phyloP scores from a whole-genome alignment of 2,329 filamentous ascomycete genomes.

The Aspergillus neotritici region DNA sequence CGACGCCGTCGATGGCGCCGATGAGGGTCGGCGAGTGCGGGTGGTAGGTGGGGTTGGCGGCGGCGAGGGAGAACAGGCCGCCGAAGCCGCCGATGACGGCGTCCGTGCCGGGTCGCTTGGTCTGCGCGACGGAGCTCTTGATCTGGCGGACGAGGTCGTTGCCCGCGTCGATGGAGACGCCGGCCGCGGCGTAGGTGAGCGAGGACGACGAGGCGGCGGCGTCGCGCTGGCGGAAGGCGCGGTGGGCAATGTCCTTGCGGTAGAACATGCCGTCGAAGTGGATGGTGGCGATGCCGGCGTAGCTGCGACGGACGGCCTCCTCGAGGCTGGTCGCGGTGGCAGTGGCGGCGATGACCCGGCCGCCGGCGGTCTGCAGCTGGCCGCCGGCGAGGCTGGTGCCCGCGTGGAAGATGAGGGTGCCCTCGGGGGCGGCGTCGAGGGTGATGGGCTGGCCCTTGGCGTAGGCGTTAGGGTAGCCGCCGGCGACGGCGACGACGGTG shows the following conservation, averaged over 20 bases:
- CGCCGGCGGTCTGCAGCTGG: slow-evolving; percentile 70
- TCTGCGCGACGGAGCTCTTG: slow-evolving; percentile 82
- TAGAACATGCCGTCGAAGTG: slow-evolving; percentile 86
- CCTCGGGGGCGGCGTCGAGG: slow-evolving; percentile 49
- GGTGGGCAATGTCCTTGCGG: slow-evolving; percentile 85
- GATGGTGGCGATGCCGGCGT: slow-evolving; percentile 72
- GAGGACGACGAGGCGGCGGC: slow-evolving; percentile 21
- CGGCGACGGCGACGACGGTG: slow-evolving; percentile 89
- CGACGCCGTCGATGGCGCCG: slow-evolving; percentile 93
- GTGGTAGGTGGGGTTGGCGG: slow-evolving; percentile 65
- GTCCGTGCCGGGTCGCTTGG: slow-evolving; percentile 77
- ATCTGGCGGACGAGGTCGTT: slow-evolving; percentile 90
- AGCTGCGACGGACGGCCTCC: slow-evolving; percentile 81
- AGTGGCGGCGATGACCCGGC: slow-evolving; percentile 89
- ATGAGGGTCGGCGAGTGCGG: slow-evolving; percentile 71
- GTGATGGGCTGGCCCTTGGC: slow-evolving; percentile 66
- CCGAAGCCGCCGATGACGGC: slow-evolving; percentile 95
- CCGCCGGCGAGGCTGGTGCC: slow-evolving; percentile 65
- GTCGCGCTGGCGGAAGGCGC: slow-evolving; percentile 43
- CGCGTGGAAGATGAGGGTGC: slow-evolving; percentile 82
- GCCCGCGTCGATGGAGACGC: slow-evolving; percentile 89
- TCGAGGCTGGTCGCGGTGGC: slow-evolving; percentile 70
- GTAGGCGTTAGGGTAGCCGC: slow-evolving; percentile 84
- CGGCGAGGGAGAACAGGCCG: slow-evolving; percentile 72
- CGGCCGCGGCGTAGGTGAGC: slow-evolving; percentile 87